Conservation (phyloP, 1,284 basidiomycete genomes). For the Leccinum pachyderme region DNA sequence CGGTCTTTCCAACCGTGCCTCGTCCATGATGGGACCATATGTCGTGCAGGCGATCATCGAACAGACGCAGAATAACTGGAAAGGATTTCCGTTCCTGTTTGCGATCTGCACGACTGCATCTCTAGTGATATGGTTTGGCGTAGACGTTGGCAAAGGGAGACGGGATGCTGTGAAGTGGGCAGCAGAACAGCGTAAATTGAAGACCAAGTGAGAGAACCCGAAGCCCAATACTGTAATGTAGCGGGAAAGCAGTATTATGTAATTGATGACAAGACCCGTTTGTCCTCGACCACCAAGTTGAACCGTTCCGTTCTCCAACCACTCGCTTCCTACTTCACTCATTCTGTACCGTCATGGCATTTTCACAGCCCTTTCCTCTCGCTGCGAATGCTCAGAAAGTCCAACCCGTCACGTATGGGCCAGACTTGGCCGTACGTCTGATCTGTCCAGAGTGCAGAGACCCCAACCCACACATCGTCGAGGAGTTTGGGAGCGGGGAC, state of each 20-base stretch:
- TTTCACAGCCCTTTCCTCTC: constrained; percentile 70
- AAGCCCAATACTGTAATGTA: too few species aligned
- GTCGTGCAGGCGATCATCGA: constrained; percentile 80
- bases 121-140: constrained; percentile 27
- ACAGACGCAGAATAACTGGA: constrained; percentile 69
- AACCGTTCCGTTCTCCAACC: too few species aligned
- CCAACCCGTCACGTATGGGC: constrained; percentile 60
- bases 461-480: constrained; percentile 90
- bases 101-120: constrained; percentile 64
- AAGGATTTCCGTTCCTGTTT: constrained; percentile 80
- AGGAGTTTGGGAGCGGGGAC: constrained; percentile 97
- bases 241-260: too few species aligned
- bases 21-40: constrained; percentile 78
- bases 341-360: constrained; percentile 40
- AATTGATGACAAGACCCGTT: too few species aligned
- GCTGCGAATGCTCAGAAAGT: constrained; percentile 49
- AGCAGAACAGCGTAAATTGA: constrained; percentile 30
- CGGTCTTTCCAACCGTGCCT: constrained; percentile 79
- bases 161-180: constrained; percentile 67
- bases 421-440: constrained; percentile 85
- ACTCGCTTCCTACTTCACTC: too few species aligned
- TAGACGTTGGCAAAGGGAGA: not conserved
- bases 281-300: too few species aligned
- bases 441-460: constrained; percentile 94
- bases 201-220: not conserved